phyloP scores from a whole-genome alignment of 768 basidiomycete species.

The Dioszegia crocea region DNA sequence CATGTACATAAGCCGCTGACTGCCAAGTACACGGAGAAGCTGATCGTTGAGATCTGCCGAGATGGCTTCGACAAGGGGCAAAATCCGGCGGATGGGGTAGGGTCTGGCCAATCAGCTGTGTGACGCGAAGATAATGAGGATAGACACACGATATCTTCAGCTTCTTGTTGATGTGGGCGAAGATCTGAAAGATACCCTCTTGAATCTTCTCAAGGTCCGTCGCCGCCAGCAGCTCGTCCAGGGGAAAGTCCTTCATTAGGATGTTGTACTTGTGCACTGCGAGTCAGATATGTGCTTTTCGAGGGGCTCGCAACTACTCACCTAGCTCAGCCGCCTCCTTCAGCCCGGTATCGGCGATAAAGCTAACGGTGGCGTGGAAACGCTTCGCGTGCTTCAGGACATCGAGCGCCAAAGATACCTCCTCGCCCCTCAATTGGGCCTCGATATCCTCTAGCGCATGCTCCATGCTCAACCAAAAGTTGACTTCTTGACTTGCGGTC shows the following conservation, averaged over 20 bases:
- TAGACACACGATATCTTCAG: conserved; percentile 68
- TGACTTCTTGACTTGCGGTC: conserved; percentile 97
- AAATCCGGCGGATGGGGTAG: conserved; percentile 90
- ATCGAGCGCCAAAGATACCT: conserved; percentile 67
- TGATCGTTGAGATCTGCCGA: conserved; percentile 97
- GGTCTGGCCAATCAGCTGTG: conserved; percentile 52
- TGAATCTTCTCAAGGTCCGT: conserved; percentile 95
- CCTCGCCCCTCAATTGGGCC: conserved; percentile 81
- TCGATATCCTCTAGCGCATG: conserved; percentile 90
- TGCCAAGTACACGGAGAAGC: conserved; percentile 80
- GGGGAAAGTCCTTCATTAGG: conserved; percentile 97
- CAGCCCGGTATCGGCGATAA: conserved; percentile 94
- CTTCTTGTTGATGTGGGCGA: conserved; percentile 90
- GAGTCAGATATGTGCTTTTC: not conserved
- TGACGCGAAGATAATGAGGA: not conserved
- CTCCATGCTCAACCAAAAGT: conserved; percentile 96
- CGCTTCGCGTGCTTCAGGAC: conserved; percentile 92
- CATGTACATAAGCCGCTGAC: conserved; percentile 85
- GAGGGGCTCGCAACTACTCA: conserved; percentile 48
- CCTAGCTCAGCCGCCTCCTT: conserved; percentile 88
- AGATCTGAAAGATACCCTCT: conserved; percentile 79
- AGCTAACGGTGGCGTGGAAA: conserved; percentile 94
- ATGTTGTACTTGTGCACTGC: conserved; percentile 96
- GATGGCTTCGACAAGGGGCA: conserved; percentile 96
- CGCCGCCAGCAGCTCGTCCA: conserved; percentile 92